These are phyloP conservation scores for Scleroderma citrinum DNA, from an alignment of 768 basidiomycete species.

Conservation along the genomic window DNA sequence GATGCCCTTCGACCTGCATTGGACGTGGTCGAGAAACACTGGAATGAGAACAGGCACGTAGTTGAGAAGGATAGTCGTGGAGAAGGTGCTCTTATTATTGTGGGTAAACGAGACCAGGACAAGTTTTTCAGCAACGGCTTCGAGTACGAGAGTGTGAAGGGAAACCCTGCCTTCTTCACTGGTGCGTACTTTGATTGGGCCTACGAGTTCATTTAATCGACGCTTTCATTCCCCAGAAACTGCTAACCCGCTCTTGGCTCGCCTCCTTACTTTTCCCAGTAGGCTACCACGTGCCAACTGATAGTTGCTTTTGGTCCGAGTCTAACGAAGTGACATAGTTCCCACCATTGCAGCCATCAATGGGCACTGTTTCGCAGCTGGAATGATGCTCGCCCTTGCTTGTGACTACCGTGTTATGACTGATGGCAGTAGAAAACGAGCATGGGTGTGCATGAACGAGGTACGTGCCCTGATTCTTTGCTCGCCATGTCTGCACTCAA, in stretches of 20 bases:
- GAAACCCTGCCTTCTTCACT: slow-evolving; percentile 60
- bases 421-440: slow-evolving; percentile 67
- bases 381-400: slow-evolving; percentile 67
- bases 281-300: slow-evolving; percentile 15
- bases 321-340: slow-evolving; percentile 37
- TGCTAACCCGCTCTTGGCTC: slow-evolving; percentile 65
- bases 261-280: slow-evolving; percentile 77
- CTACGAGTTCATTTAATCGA: not conserved
- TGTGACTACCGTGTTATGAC: slow-evolving; percentile 92
- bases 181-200: slow-evolving; percentile 33
- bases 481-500: not conserved
- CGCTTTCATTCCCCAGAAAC: slow-evolving; percentile 39
- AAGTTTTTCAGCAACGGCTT: slow-evolving; percentile 90
- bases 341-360: slow-evolving; percentile 77
- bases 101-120: slow-evolving; percentile 68
- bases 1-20: slow-evolving; percentile 63
- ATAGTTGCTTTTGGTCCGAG: not conserved
- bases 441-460: slow-evolving; percentile 94
- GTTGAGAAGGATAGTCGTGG: slow-evolving; percentile 46
- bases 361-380: slow-evolving; percentile 84
- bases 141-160: slow-evolving; percentile 47
- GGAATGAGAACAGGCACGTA: slow-evolving; percentile 50
- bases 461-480: slow-evolving; percentile 29
- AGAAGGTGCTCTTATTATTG: slow-evolving; percentile 69
- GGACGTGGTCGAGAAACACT: slow-evolving; percentile 66